Conservation (phyloP, 106 monocot genomes). For the Narthecium ossifragum region DNA sequence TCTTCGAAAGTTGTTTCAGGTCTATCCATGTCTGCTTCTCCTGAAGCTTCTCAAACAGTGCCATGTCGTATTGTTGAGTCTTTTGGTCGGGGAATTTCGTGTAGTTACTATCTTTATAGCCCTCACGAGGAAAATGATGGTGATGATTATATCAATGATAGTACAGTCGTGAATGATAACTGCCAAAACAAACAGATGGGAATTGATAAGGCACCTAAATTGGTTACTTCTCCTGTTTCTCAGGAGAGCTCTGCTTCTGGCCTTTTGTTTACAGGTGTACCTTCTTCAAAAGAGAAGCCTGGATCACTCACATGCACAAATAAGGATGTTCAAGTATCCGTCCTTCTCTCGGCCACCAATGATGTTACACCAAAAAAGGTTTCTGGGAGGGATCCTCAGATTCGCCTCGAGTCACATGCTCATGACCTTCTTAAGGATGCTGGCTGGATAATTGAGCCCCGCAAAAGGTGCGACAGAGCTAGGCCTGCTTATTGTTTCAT, state of each 20-base stretch:
- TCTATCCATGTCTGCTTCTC: background rate
- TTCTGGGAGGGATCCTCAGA: conserved; percentile 32
- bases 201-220: conserved; percentile 16
- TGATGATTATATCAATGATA: conserved; percentile 2
- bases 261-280: conserved; percentile 5
- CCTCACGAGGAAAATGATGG: conserved; percentile 7
- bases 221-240: conserved; percentile 19
- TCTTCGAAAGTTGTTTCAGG: conserved; percentile 1
- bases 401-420: conserved; percentile 53
- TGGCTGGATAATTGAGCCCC: conserved; percentile 60
- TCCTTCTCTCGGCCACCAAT: too few relatives aligned
- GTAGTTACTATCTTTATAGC: conserved; percentile 18
- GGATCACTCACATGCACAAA: conserved; percentile 1
- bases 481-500: conserved; percentile 43
- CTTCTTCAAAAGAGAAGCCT: conserved; percentile 6
- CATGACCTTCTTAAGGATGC: conserved; percentile 53
- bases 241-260: conserved; percentile 32
- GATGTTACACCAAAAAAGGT: conserved; percentile 15
- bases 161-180: background rate
- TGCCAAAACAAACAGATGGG: conserved; percentile 1
- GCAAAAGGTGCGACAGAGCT: conserved; percentile 39
- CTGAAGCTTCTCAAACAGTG: background rate
- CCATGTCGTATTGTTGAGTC: conserved; percentile 55
- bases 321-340: background rate
- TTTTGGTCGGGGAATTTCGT: conserved; percentile 24